Evolutionary conservation across 305 asterid species (phyloP).

Genomic region (Plantago rigida): DNA sequence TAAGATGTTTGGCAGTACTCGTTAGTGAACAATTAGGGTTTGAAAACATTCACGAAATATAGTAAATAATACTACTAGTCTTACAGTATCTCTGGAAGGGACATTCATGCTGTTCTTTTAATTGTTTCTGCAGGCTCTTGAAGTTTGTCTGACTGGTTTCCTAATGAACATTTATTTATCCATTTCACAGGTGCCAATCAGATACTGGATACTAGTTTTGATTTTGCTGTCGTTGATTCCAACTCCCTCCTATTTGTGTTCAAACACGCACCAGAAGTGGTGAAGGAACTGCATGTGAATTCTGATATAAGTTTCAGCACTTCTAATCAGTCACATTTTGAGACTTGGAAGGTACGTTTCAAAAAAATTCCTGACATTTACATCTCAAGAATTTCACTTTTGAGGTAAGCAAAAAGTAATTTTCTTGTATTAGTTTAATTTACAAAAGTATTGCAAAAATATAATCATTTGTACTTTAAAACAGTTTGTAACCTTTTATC

Average conservation of each 20-base stretch:
- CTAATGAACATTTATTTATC: constrained; percentile 23
- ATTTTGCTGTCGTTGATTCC: constrained; percentile 86
- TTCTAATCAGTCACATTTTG: constrained; percentile 40
- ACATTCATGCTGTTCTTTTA: background rate
- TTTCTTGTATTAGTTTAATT: too few relatives aligned
- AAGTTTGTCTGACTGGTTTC: constrained; percentile 12
- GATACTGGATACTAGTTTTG: constrained; percentile 56
- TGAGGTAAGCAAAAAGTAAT: too few relatives aligned
- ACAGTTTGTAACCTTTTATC: too few relatives aligned
- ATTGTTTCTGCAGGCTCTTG: background rate
- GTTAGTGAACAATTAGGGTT: too few relatives aligned
- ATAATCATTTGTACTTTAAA: too few relatives aligned
- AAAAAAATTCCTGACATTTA: too few relatives aligned
- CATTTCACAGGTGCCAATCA: constrained; percentile 53
- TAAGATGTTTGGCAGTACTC: too few relatives aligned
- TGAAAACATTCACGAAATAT: too few relatives aligned
- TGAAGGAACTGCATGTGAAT: constrained; percentile 48
- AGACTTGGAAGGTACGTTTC: constrained; percentile 67
- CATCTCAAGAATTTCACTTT: too few relatives aligned
- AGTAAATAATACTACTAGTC: too few relatives aligned
- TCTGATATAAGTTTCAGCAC: constrained; percentile 46
- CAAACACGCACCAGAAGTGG: constrained; percentile 72
- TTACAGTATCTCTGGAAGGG: background rate
- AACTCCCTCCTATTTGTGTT: constrained; percentile 79
- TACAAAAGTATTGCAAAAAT: too few relatives aligned